These are phyloP conservation scores for Yamadazyma sp. DNA, from an alignment of 1,139 yeast genomes.

Conservation along the genomic window DNA sequence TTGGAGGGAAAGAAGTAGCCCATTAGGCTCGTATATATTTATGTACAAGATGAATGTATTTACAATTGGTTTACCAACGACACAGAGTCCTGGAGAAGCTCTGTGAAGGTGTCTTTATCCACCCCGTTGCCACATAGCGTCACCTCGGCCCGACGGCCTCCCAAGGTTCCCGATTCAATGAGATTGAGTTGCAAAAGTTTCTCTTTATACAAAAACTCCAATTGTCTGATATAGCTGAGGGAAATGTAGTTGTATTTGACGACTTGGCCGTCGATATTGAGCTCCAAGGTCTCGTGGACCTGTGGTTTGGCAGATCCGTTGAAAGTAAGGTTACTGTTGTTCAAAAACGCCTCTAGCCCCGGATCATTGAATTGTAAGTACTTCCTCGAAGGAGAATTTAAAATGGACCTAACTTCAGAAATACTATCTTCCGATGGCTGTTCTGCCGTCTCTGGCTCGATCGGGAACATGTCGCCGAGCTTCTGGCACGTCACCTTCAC, in stretches of 20 bases:
- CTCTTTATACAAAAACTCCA: conserved; percentile 36
- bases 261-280: conserved; percentile 34
- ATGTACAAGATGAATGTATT: conserved; percentile 3
- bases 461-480: conserved; percentile 31
- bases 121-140: conserved; percentile 42
- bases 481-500: conserved; percentile 39
- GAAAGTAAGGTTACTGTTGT: conserved; percentile 38
- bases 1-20: conserved; percentile 44
- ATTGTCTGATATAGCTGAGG: conserved; percentile 41
- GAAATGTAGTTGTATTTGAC: conserved; percentile 46
- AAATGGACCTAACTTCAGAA: conserved; percentile 13
- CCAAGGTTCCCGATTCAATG: conserved; percentile 58
- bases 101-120: conserved; percentile 23
- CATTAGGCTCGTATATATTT: background rate
- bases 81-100: conserved; percentile 28
- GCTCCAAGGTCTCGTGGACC: conserved; percentile 37
- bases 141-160: conserved; percentile 53
- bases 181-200: conserved; percentile 44
- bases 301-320: conserved; percentile 33
- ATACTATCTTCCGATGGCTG: background rate
- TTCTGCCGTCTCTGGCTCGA: conserved; percentile 1
- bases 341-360: conserved; percentile 44
- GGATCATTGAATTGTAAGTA: conserved; percentile 38
- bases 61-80: conserved; percentile 23
- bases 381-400: conserved; percentile 31